phyloP scores from a whole-genome alignment of 2,329 filamentous ascomycete genomes.

The Ploettnerulaceae sp. region DNA sequence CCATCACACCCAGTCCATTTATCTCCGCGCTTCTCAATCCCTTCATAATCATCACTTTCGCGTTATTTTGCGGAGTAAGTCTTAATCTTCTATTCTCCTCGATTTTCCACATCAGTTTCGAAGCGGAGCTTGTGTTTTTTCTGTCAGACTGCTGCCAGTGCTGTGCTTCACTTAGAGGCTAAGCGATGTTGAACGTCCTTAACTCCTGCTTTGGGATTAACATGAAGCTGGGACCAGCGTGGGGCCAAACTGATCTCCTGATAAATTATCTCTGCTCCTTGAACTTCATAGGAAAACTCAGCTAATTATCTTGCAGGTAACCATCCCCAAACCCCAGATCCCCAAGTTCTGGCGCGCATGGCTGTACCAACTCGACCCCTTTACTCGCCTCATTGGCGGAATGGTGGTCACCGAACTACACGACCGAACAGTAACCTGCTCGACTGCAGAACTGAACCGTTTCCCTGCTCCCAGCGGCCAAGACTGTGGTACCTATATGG shows the following conservation, averaged over 20 bases:
- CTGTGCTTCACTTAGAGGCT: too few species aligned
- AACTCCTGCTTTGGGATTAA: too few species aligned
- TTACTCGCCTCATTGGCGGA: conserved; percentile 75
- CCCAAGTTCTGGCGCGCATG: conserved; percentile 73
- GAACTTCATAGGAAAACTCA: too few species aligned
- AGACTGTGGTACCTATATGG: conserved; percentile 73
- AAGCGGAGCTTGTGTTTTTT: too few species aligned
- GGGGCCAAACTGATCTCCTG: too few species aligned
- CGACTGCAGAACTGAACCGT: conserved; percentile 53
- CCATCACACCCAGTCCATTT: conserved; percentile 72
- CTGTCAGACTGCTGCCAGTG: too few species aligned
- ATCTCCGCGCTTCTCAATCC: conserved; percentile 78
- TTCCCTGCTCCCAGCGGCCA: conserved; percentile 63
- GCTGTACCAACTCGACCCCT: conserved; percentile 79
- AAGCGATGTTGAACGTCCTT: too few species aligned
- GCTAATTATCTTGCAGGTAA: too few species aligned
- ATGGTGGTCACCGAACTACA: conserved; percentile 77
- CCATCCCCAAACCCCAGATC: conserved; percentile 73
- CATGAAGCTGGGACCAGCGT: too few species aligned
- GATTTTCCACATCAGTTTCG: too few species aligned
- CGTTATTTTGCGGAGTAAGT: conserved; percentile 88
- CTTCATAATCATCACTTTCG: conserved; percentile 76
- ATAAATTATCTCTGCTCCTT: too few species aligned
- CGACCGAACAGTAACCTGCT: conserved; percentile 57
- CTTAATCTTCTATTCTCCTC: too few species aligned